phyloP scores from a whole-genome alignment of 2,329 filamentous ascomycete genomes.

The Fusarium duplospermum region DNA sequence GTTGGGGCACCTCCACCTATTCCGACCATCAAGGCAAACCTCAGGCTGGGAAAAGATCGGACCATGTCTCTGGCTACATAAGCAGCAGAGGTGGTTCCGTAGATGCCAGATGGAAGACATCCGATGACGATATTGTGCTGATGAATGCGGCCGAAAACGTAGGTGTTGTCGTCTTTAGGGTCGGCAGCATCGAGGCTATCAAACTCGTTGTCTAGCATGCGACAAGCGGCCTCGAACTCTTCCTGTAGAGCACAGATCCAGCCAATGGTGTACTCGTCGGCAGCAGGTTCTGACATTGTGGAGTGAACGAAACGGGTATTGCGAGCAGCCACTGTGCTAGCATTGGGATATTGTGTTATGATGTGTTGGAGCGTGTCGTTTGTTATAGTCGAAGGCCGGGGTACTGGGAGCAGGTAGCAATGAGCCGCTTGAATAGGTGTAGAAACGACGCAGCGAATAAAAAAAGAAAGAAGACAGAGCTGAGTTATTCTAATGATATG shows the following conservation, averaged over 20 bases:
- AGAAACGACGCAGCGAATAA: too few species aligned
- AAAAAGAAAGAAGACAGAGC: too few species aligned
- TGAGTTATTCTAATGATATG: too few species aligned
- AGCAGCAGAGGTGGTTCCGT: neutral
- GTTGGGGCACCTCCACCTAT: neutral
- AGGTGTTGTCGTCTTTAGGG: neutral
- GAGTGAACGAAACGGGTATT: neutral
- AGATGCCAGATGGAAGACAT: neutral
- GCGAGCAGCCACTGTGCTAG: too few species aligned
- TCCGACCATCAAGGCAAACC: neutral
- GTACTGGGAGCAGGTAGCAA: too few species aligned
- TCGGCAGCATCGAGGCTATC: neutral
- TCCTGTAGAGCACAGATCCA: neutral
- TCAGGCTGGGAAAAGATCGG: neutral
- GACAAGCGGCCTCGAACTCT: neutral
- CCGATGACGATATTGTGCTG: neutral
- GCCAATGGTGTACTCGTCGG: neutral
- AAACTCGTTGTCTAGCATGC: neutral
- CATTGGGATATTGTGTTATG: too few species aligned
- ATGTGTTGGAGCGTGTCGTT: too few species aligned
- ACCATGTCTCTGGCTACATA: neutral
- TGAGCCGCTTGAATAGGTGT: too few species aligned
- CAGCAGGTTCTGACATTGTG: neutral
- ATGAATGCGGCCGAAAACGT: neutral
- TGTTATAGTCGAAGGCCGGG: too few species aligned